Evolutionary conservation across 1,284 basidiomycete genomes (phyloP), one percentile per base, ranked within the genome.

Genomic region (Trichosporon asahii): DNA sequence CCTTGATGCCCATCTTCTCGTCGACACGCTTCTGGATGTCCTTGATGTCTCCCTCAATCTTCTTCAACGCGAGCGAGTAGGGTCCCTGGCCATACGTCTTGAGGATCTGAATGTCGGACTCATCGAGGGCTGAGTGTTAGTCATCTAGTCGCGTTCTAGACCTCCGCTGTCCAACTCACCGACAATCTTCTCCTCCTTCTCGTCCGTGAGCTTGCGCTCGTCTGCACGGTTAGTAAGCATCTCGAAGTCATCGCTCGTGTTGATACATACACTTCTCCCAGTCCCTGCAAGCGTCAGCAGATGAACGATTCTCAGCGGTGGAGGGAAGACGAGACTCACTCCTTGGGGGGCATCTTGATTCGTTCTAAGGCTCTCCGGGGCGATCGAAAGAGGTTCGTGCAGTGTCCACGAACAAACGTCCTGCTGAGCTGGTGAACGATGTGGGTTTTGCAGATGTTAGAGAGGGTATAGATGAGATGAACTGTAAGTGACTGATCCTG

Each of bases 21-120:
- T 98, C 95, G 73, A 98, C 94, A 37, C 95, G 90, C 83, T 96
- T 96, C 85, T 98, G 95, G 37, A 97, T 91, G 72, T 97, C 94
- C 80, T 95, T 96, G 78, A 99, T 93, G 82, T 99, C 97, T 68
- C 87, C 86, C 76, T 98, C 96, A 33, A 91, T 92, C 82, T 90
- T 89, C 87, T 96, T 98, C 69, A 99, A 86, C 76, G 90, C 89
- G 40, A 87, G 84, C 0, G 95, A 95, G 80, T 99, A 99, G 67
- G 97, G 95, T 71, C 97, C 97, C 91, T 98, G 96, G 65, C 97
- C 96, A 83, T 99, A 99, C 72, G 97, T 99, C 86, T 98, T 98
- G 76, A 99, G 89, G 73, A 99, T 96, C 84, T 99, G 96, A 70
- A 99, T 99, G 82, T 99, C 97, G 73, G 93, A 95, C 79, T 98